Evolutionary conservation across 805 yeast genomes (phyloP).

Genomic region (Nakazawaea ishiwadae): DNA sequence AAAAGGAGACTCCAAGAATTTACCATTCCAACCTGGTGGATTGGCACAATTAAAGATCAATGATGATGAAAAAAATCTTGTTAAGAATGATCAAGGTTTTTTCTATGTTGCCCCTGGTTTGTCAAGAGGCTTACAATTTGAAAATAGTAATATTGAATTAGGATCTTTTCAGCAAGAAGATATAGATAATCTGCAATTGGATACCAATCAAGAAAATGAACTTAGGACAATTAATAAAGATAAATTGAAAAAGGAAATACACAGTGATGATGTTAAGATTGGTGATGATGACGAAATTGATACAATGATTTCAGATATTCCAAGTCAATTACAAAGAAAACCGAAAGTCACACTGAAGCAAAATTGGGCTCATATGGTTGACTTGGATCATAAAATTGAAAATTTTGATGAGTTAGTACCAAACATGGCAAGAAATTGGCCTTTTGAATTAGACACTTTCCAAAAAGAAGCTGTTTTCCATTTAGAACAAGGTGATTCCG

Average conservation of each 20-base stretch:
- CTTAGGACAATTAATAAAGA: conserved; percentile 2
- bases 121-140: conserved; percentile 55
- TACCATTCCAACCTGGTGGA: conserved; percentile 96
- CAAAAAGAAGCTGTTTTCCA: conserved; percentile 97
- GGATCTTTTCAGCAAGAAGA: conserved; percentile 8
- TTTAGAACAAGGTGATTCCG: conserved; percentile 96
- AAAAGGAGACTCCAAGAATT: conserved; percentile 63
- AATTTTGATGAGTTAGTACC: conserved; percentile 89
- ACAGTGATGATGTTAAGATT: conserved; percentile 29
- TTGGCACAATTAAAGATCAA: conserved; percentile 23
- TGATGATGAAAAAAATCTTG: conserved; percentile 40
- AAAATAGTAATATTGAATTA: conserved; percentile 14
- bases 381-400: conserved; percentile 73
- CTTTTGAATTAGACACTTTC: conserved; percentile 89
- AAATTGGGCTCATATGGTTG: conserved; percentile 95
- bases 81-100: conserved; percentile 68
- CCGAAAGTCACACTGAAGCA: conserved; percentile 23
- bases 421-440: conserved; percentile 90
- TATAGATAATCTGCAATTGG: neutral
- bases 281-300: conserved; percentile 41
- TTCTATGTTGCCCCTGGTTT: conserved; percentile 84
- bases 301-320: conserved; percentile 13
- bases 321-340: conserved; percentile 13
- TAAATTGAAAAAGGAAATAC: conserved; percentile 29
- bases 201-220: neutral